These are phyloP conservation scores for Circinella minor DNA, from an alignment of 371 early-diverging fungal genomes.

Conservation along the genomic window DNA sequence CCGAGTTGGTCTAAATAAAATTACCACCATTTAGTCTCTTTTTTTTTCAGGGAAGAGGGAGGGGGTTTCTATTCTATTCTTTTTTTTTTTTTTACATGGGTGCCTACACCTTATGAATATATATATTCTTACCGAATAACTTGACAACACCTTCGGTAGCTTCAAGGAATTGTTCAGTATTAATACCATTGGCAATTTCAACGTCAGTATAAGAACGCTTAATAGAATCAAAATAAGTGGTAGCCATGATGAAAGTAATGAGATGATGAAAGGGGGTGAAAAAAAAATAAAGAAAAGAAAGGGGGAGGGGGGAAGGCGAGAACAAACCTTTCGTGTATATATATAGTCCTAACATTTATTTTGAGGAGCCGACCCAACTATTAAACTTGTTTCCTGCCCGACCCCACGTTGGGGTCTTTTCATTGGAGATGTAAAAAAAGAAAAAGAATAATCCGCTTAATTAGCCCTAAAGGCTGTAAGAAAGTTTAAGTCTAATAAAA, in stretches of 20 bases:
- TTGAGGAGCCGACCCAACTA: neutral
- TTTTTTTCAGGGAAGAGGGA: no score
- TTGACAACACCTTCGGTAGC: constrained; percentile 85
- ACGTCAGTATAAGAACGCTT: constrained; percentile 74
- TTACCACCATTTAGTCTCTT: neutral
- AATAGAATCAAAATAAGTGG: constrained; percentile 68
- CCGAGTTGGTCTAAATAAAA: constrained; percentile 64
- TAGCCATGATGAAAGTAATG: constrained; percentile 2
- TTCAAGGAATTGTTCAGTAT: constrained; percentile 82
- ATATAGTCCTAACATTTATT: neutral
- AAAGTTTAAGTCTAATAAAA: no score
- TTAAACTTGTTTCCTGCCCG: neutral
- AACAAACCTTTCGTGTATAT: neutral
- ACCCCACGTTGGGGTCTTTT: no score
- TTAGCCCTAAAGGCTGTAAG: no score
- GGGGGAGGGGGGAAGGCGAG: constrained; percentile 1
- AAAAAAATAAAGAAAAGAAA: neutral
- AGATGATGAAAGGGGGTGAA: neutral
- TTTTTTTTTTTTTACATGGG: no score
- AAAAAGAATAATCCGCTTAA: no score
- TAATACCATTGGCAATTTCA: constrained; percentile 69
- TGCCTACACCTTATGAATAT: no score
- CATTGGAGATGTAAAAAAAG: no score
- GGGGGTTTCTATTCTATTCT: no score
- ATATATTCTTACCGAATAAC: constrained; percentile 74